Evolutionary conservation across 805 yeast species (phyloP).

Genomic region (Clavispora fructus): DNA sequence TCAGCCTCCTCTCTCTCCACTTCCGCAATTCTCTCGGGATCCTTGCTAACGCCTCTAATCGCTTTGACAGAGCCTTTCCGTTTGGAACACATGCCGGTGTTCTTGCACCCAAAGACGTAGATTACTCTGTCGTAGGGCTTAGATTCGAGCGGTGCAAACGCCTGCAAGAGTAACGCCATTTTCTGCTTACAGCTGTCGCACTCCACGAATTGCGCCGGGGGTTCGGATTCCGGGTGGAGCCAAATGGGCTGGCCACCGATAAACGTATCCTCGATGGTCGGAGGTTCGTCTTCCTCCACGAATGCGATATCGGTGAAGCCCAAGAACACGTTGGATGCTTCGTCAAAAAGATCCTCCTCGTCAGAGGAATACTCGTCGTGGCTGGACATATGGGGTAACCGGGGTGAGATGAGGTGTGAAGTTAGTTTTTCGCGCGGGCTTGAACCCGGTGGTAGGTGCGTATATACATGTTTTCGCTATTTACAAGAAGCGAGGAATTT

Average conservation of each 20-base stretch:
- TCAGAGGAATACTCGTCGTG: conserved; percentile 51
- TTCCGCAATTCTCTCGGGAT: conserved; percentile 42
- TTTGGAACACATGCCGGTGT: conserved; percentile 51
- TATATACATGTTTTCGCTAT: neutral
- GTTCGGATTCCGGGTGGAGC: conserved; percentile 57
- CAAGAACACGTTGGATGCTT: conserved; percentile 41
- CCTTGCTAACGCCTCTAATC: conserved; percentile 68
- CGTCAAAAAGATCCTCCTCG: conserved; percentile 36
- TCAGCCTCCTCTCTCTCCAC: conserved; percentile 32
- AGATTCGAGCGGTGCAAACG: conserved; percentile 71
- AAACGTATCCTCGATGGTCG: conserved; percentile 59
- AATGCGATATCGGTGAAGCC: conserved; percentile 61
- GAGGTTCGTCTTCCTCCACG: conserved; percentile 35
- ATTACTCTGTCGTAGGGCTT: conserved; percentile 73
- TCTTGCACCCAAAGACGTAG: conserved; percentile 74
- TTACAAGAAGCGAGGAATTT: conserved; percentile 33
- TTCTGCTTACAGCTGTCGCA: conserved; percentile 64
- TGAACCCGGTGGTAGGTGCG: neutral
- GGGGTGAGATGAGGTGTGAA: neutral
- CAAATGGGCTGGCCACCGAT: conserved; percentile 72
- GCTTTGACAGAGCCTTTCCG: conserved; percentile 69
- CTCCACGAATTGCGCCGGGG: conserved; percentile 44
- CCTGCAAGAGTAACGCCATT: conserved; percentile 71
- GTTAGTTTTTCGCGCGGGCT: neutral
- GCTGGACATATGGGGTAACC: conserved; percentile 24